phyloP scores from a whole-genome alignment of 225 moss, liverwort and hornwort genomes.

The Sphagnum tenellum region DNA sequence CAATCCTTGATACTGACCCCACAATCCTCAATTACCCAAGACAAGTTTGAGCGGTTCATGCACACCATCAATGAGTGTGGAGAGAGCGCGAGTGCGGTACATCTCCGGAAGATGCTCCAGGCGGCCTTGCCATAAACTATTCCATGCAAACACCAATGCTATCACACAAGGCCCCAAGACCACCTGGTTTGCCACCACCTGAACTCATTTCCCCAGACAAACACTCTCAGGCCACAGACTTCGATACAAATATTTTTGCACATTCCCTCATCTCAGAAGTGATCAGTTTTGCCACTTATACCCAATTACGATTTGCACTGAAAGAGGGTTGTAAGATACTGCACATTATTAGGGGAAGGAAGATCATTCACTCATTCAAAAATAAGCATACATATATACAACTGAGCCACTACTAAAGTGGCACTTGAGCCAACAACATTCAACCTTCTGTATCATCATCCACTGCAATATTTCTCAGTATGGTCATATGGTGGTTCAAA shows the following conservation, averaged over 20 bases:
- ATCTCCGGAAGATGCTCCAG: conserved; percentile 53
- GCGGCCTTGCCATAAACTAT: conserved; percentile 66
- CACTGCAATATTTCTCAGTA: neutral
- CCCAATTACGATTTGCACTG: too few relatives aligned
- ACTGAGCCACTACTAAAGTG: neutral
- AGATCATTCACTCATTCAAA: neutral
- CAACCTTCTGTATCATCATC: neutral
- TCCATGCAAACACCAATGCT: conserved; percentile 82
- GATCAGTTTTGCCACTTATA: too few relatives aligned
- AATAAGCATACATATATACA: neutral
- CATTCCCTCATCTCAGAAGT: neutral
- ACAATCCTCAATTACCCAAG: neutral
- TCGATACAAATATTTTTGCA: neutral
- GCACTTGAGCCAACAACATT: neutral
- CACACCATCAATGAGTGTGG: conserved; percentile 64
- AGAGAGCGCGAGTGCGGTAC: conserved; percentile 48
- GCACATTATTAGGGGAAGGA: too few relatives aligned
- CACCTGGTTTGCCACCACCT: conserved; percentile 75
- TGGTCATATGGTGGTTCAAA: conserved; percentile 2
- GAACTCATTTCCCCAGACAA: conserved; percentile 4
- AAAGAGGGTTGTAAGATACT: neutral
- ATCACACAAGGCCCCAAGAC: conserved; percentile 78
- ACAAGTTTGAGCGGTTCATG: neutral
- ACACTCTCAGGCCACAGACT: neutral
- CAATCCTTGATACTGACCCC: neutral